Base-by-base conservation (phyloP, 176 grass and related monocot genomes). In the Aegilops umbellulata region DNA sequence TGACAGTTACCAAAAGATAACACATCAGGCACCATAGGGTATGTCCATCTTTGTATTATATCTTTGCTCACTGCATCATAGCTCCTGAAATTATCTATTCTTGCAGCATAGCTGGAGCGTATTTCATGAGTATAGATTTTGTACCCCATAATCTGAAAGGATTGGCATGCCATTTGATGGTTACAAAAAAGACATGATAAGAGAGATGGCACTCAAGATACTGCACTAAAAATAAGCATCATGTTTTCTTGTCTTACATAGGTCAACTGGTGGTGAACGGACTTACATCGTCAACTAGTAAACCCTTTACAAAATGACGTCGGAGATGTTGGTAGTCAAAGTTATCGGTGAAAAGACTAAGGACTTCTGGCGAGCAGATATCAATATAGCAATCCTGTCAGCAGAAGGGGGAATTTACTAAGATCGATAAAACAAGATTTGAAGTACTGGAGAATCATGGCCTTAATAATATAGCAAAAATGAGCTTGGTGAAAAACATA, bases 41-140 rank as follows among this genome's bases (percentile, higher is more conserved):
- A 99, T 3, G 97, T 90, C 94, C 94, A 96, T 67, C 97, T 92
- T 79, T 96, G 94, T 71, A 94, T 92, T 69, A 99, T 86, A 77
- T 99, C 97, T 87, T 99, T 99, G 79, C 90, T 99, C 74, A 99
- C 88, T 41, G 97, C 88, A 65, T 91, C 94, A 80, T 96, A 99
- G 23, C 97, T 99, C 85, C 97, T 89, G 62, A 92, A 96, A 82
- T 94, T 99, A 83, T 96, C 97, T 85, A 99, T 86, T 87, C 94
- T 89, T 81, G 92, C 94, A 6, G 97, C 90, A 83, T 99, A 99
- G 71, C 87, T 89, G 82, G 94, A 94, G 42, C 57, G 67, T 74
- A 99, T 94, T 90, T 99, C 94, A 91, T 99, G 90, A 32, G 94
- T 94, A 90, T 95, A 99, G 69, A 99, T 93, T 88, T 99, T 94